Evolutionary conservation across 2,329 filamentous ascomycete species (phyloP), one percentile per base, ranked within the genome.

Genomic region (Verticillium longisporum): DNA sequence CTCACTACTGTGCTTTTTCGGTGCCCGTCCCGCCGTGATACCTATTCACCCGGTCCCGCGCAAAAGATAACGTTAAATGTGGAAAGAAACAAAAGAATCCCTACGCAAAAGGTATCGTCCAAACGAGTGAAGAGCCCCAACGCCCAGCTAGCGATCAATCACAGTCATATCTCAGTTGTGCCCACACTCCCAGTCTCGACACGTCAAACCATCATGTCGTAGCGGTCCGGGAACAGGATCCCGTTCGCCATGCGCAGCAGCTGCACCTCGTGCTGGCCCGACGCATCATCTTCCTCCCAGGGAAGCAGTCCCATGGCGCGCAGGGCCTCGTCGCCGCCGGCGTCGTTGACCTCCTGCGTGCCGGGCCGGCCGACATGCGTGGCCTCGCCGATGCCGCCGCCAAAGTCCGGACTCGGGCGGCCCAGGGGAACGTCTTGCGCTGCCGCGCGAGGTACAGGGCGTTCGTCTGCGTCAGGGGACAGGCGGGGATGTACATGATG

Each of bases 381-480:
- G 58, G 71, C 73, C 62, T 76, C 75, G 5, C 73, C 70, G 6
- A 66, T 64, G 7, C 71, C 69, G 9, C 72, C 72, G 0, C 68
- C 70, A 60, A 78, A 78, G 50, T 78, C 76, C 1, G 75, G 73
- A 4, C 72, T 71, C n/a, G 75, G 74, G 55, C 72, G 70, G n/a
- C 77, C 76, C 11, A 73, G 70, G 1, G 64, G 54, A 79, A 78
- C 0, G 75, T 69, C 58, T 77, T 77, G 61, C 82, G 77, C 72
- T 85, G 82, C 7, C 82, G 78, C 0, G 82, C 82, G 3, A 85
- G 77, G 67, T 84, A 85, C 6, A 85, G 74, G 2, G 82, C 82
- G 68, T 83, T 84, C 26, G 80, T 84, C 70, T 84, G 82, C 4
- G 82, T 85, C 37, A 85, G 74, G 0, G 77, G 77, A 38, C 74